Conservation (phyloP, 1,284 basidiomycete species). For the Rhodotorula sp. region DNA sequence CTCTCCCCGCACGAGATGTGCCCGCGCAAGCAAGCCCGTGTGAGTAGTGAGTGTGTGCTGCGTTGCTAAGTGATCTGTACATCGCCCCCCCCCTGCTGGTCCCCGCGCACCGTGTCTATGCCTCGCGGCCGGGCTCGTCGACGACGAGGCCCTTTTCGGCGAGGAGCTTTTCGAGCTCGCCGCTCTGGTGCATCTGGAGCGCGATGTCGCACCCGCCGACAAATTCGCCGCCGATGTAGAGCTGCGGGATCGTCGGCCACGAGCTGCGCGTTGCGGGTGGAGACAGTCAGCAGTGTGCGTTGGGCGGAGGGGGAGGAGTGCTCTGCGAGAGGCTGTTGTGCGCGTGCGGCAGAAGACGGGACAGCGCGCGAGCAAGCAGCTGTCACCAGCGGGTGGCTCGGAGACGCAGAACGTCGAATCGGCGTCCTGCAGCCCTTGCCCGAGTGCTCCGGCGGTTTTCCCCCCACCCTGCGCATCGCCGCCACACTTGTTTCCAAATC, state of each 20-base stretch:
- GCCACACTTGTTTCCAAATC: too few relatives aligned
- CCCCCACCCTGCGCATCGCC: too few relatives aligned
- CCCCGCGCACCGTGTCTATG: background rate
- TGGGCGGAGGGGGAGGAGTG: constrained; percentile 1
- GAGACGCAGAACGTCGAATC: too few relatives aligned
- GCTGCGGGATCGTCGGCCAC: constrained; percentile 97
- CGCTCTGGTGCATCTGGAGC: constrained; percentile 91
- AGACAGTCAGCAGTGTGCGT: constrained; percentile 28
- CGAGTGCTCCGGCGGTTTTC: too few relatives aligned
- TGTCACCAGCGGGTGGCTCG: too few relatives aligned
- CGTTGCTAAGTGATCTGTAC: too few relatives aligned
- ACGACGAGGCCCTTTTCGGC: constrained; percentile 68
- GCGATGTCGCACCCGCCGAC: constrained; percentile 96
- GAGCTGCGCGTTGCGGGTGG: constrained; percentile 59
- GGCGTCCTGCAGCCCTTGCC: too few relatives aligned
- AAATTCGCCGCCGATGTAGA: constrained; percentile 94
- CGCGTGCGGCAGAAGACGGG: background rate
- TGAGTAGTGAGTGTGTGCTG: too few relatives aligned
- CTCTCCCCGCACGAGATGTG: too few relatives aligned
- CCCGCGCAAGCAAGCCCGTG: too few relatives aligned
- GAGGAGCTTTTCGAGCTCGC: constrained; percentile 84
- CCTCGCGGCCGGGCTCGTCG: constrained; percentile 4
- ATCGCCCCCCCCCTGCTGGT: background rate
- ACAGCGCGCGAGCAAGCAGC: background rate
- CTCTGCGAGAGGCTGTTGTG: background rate